Base-by-base conservation (phyloP, 2,329 filamentous ascomycete species). In the Lachnellula cervina region DNA sequence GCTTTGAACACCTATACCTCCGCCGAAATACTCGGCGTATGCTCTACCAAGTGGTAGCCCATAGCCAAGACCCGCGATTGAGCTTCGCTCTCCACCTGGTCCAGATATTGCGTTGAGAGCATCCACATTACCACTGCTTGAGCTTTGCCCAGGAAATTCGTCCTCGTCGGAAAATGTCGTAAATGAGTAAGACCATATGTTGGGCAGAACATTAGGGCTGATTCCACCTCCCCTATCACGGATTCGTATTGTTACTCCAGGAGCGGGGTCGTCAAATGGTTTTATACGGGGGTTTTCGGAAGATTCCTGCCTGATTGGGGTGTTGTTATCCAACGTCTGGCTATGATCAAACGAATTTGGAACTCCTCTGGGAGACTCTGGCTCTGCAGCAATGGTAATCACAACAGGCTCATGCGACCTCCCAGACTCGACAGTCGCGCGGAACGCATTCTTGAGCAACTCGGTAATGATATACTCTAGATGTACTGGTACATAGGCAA, bases 1-100 rank as follows among this genome's bases (percentile, higher is more conserved):
- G 70, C 90, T 97, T 78, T 99, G 93, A n/a, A 99, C 86, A 4
- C 86, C 86, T 56, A 99, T 94, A 2, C 92, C 92, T 0, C 94
- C 94, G 2, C 94, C 94, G 76, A 99, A 99, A 67, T 97, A 99
- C 75, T 99, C 93, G 0, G 94, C 94, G 69, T 99, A 99, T 0
- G 94, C 93, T 59, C 94, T 81, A 52, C 91, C 91, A 21, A 99
- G 74, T 1, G 94, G 94, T 60, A 99, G 70, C 0, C 94, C 94
- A 70, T 99, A 99, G 1, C 94, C 94, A 49, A 99, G 73, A 0
- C 94, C 94, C 0, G 94, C 94, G 57, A 99, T 95, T 45, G 89
- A 93, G 69, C 88, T 92, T 1, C 83, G 81, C 51, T 89, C 88
- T 0, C 82, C 84, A 53, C 84, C 87, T 32, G 84, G 83, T 1